phyloP scores from a whole-genome alignment of 345 rosid species.

The Eucalyptus curtisii region DNA sequence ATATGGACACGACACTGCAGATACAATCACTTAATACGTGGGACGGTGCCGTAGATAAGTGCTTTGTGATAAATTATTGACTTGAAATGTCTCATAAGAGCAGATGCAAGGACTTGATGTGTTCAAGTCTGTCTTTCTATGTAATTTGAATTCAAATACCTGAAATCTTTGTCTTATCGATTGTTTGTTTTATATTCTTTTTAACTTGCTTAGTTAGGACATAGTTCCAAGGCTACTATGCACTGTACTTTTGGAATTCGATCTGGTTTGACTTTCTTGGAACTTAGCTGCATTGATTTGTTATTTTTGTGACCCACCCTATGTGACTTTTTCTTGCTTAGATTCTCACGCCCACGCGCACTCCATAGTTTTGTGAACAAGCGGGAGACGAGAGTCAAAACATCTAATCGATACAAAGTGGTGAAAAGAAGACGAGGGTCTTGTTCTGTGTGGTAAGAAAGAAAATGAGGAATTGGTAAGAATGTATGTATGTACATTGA shows the following conservation, averaged over 20 bases:
- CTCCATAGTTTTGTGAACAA: neutral
- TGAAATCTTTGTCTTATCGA: neutral
- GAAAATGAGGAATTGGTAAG: neutral
- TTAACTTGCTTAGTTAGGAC: neutral
- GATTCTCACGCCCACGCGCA: neutral
- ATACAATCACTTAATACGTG: neutral
- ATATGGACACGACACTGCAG: neutral
- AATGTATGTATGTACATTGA: neutral
- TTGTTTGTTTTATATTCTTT: neutral
- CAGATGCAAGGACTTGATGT: neutral
- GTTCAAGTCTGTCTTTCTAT: neutral
- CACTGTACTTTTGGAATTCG: neutral
- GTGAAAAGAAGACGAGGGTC: neutral
- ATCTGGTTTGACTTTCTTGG: neutral
- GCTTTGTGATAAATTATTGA: neutral
- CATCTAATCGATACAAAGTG: neutral
- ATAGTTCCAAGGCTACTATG: neutral
- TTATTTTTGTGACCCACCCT: neutral
- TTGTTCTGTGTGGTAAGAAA: neutral
- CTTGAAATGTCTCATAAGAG: neutral
- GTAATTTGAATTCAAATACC: neutral
- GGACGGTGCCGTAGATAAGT: neutral
- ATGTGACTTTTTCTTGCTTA: neutral
- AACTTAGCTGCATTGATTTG: neutral
- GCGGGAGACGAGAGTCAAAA: neutral